phyloP scores from a whole-genome alignment of 768 basidiomycete species.

The Amanita polypyramis region DNA sequence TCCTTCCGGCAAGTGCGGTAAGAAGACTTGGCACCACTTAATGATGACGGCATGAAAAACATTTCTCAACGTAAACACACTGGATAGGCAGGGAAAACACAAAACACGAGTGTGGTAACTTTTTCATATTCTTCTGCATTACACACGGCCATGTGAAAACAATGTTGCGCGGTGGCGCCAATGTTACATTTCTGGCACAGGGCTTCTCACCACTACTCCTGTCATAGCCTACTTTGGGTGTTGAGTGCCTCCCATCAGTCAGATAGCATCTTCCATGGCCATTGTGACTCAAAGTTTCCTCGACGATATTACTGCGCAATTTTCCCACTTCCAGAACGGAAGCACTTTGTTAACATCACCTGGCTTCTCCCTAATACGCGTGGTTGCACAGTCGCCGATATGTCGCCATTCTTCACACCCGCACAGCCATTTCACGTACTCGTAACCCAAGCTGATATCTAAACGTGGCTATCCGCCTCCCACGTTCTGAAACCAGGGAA shows the following conservation, averaged over 20 bases:
- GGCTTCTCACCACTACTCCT: neutral
- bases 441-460: neutral
- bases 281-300: neutral
- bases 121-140: neutral
- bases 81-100: neutral
- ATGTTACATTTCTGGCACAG: neutral
- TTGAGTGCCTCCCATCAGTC: neutral
- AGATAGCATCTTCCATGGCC: neutral
- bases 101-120: neutral
- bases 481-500: too few species aligned
- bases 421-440: neutral
- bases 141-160: neutral
- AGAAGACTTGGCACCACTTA: neutral
- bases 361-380: neutral
- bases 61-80: neutral
- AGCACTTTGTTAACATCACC: neutral
- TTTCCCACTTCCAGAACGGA: neutral
- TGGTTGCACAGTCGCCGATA: neutral
- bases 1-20: neutral
- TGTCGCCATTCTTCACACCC: neutral
- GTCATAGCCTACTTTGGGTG: constrained; percentile 1
- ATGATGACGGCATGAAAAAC: constrained; percentile 1
- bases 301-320: neutral
- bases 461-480: too few species aligned
- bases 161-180: neutral